A percentile compares a stretch with the other conserved stretches of the same genome.
Conservation (phyloP, 1,284 basidiomycete species). For the Sphaerobolus stellatus region DNA sequence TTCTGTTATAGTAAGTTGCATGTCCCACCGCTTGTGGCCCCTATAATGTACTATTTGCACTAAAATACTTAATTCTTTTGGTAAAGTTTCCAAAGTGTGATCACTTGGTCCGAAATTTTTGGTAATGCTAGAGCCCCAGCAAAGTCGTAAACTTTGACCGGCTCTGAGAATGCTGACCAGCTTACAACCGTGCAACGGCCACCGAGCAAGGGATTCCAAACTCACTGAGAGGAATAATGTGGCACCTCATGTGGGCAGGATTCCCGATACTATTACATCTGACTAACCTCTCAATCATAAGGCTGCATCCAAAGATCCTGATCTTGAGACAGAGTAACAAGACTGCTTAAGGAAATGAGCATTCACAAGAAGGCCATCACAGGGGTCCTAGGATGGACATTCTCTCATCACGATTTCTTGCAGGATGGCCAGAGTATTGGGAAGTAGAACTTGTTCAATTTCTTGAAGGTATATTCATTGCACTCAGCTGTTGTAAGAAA, state of each 20-base stretch:
- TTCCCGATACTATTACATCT: constrained; percentile 13
- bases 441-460: constrained; percentile 96
- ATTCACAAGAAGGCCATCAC: constrained; percentile 92
- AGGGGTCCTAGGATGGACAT: constrained; percentile 90
- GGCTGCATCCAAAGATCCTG: constrained; percentile 87
- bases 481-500: constrained; percentile 34
- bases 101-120: too few relatives aligned
- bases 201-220: constrained; percentile 91
- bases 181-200: constrained; percentile 91
- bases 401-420: constrained; percentile 97
- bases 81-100: too few relatives aligned
- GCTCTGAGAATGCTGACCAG: too few relatives aligned
- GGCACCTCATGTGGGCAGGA: constrained; percentile 87
- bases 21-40: too few relatives aligned
- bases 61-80: too few relatives aligned
- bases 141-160: too few relatives aligned
- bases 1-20: too few relatives aligned
- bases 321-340: constrained; percentile 85
- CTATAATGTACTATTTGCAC: too few relatives aligned
- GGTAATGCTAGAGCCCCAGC: too few relatives aligned
- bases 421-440: constrained; percentile 89
- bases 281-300: constrained; percentile 36
- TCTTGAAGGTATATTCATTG: constrained; percentile 96
- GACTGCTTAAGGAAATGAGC: constrained; percentile 80
- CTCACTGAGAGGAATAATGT: constrained; percentile 89